Percentiles rank a stretch among this genome's conserved stretches.
Evolutionary conservation across 2,329 filamentous ascomycete species (phyloP).

Genomic region (Paradendryphiella salina): DNA sequence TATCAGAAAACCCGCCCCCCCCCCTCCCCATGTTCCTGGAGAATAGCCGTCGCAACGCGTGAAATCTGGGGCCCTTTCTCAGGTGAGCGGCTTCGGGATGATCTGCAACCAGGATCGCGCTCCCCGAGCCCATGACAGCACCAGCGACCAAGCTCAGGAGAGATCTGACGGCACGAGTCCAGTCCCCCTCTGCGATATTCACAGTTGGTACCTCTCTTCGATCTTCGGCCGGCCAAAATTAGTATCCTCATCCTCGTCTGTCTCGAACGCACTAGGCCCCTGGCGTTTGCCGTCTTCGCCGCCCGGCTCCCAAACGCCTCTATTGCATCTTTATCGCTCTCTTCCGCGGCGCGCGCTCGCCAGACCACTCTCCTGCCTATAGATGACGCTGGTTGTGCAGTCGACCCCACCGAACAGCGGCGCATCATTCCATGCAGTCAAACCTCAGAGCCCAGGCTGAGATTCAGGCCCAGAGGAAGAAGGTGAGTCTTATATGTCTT

Average conservation of each 20-base stretch:
- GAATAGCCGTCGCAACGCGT: background rate
- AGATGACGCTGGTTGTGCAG: conserved; percentile 44
- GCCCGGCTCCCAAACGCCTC: conserved; percentile 12
- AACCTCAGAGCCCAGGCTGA: conserved; percentile 57
- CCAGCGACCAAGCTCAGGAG: conserved; percentile 20
- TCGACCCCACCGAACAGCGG: conserved; percentile 35
- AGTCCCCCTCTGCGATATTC: conserved; percentile 13
- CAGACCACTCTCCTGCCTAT: conserved; percentile 22
- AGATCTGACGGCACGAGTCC: conserved; percentile 5
- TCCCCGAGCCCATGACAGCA: conserved; percentile 16
- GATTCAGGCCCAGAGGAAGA: conserved; percentile 62
- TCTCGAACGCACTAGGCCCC: conserved; percentile 21
- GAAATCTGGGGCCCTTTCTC: background rate
- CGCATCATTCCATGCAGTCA: conserved; percentile 50
- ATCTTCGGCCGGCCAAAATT: conserved; percentile 2
- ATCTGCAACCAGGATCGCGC: conserved; percentile 28
- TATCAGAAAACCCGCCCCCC: background rate
- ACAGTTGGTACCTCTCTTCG: conserved; percentile 5
- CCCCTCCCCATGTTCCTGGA: background rate
- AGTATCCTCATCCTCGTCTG: conserved; percentile 9
- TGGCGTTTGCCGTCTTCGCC: conserved; percentile 30
- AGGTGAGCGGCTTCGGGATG: conserved; percentile 18
- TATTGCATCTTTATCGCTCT: conserved; percentile 12
- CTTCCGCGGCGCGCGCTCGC: conserved; percentile 31
- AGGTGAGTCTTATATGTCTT: conserved; percentile 48